Base-by-base conservation (phyloP, 2,329 filamentous ascomycete species). In the Apiospora marii region DNA sequence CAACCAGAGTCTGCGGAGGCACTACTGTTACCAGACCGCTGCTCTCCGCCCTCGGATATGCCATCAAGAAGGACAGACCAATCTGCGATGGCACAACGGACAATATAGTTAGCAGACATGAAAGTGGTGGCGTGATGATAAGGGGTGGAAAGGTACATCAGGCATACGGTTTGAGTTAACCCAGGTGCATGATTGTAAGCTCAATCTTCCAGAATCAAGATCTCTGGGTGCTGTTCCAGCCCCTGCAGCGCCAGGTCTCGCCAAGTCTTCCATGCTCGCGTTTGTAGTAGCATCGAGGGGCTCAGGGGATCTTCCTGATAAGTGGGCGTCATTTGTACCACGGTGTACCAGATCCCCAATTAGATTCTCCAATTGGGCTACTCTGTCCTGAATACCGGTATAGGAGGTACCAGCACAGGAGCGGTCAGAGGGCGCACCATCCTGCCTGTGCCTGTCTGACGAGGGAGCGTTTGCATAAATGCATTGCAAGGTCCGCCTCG, bases 401-500 rank as follows among this genome's bases (percentile, higher is more conserved):
- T 61, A 61, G 12, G 53, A 8, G 22, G 30, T 22, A 16, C 53
- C 22, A 5, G 27, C 27, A 30, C 27, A 30, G 27, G 27, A 30
- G 27, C 27, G 27, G 27, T 30, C 27, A 2, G 14, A 72, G 72
- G 27, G 67, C 27, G 44, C 43, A 13, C 70, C 67, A 70, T 48
- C 34, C 10, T 49, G n/a, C 34, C 48, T 13, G 6, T 69, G 16
- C 30, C 53, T 37, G 16, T 22, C 30, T 61, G 53, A 8, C 12
- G 16, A 27, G 27, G 27, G 30, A 37, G 22, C 61, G 22, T 10
- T 49, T 2, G 19, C 43, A 24, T 44, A 53, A 16, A 27, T 24
- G 24, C 53, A 14, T 12, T 27, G 37, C 12, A 27, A 34, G 34
- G 27, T 72, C 64, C 73, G 4, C 68, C 74, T 74, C 58, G 73